Evolutionary conservation across 805 yeast species (phyloP).

Genomic region (Suhomyces emberorum): DNA sequence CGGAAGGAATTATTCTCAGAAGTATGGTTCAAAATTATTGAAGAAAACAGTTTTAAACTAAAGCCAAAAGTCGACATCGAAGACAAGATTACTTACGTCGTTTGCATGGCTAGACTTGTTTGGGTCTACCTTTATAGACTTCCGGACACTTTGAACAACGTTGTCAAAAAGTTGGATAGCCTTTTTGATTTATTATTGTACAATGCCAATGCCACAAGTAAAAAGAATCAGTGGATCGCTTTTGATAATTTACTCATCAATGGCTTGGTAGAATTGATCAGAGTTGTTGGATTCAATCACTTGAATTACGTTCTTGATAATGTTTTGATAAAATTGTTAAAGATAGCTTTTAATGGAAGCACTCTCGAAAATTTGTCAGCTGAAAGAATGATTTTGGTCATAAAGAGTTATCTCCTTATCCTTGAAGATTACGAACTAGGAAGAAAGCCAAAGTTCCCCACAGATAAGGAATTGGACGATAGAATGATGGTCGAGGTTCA

Average conservation of each 20-base stretch:
- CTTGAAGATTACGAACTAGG: slow-evolving; percentile 56
- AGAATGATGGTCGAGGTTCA: neutral
- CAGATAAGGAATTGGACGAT: slow-evolving; percentile 38
- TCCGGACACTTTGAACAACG: slow-evolving; percentile 84
- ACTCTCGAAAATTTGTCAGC: slow-evolving; percentile 60
- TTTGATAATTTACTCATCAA: slow-evolving; percentile 59
- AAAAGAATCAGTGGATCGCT: slow-evolving; percentile 74
- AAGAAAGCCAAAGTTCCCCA: slow-evolving; percentile 72
- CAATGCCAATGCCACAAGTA: slow-evolving; percentile 33
- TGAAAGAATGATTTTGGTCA: slow-evolving; percentile 67
- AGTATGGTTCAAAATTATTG: slow-evolving; percentile 70
- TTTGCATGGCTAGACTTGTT: slow-evolving; percentile 66
- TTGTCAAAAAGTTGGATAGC: slow-evolving; percentile 71
- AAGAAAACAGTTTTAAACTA: slow-evolving; percentile 54
- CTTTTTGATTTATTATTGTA: slow-evolving; percentile 58
- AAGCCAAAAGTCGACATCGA: slow-evolving; percentile 57
- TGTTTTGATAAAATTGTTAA: slow-evolving; percentile 67
- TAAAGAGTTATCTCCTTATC: slow-evolving; percentile 69
- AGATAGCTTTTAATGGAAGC: slow-evolving; percentile 54
- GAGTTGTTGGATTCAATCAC: slow-evolving; percentile 76
- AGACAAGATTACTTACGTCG: slow-evolving; percentile 54
- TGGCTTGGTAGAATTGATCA: slow-evolving; percentile 68
- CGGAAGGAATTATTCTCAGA: slow-evolving; percentile 70
- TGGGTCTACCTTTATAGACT: slow-evolving; percentile 91
- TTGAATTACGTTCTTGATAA: slow-evolving; percentile 78